Percentiles rank a stretch among this genome's conserved stretches.
phyloP scores from a whole-genome alignment of 2,329 filamentous ascomycete genomes.

The Parastagonospora nodorum region DNA sequence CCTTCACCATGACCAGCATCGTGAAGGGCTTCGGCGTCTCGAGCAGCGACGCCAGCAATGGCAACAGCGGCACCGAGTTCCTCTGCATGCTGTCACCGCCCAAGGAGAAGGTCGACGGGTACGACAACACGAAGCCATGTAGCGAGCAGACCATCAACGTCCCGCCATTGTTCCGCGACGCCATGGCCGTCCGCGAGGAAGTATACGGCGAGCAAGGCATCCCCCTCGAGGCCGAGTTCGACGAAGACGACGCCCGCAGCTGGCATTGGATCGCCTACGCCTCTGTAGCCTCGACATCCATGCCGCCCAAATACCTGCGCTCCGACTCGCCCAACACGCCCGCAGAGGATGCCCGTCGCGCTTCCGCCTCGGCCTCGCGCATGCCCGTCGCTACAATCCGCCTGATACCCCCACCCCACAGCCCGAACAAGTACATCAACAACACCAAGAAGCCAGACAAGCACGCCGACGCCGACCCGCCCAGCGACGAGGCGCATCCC shows the following conservation, averaged over 20 bases:
- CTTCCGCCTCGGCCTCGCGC: slow-evolving; percentile 47
- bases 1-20: slow-evolving; percentile 19
- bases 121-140: slow-evolving; percentile 42
- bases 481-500: slow-evolving; percentile 54
- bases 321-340: slow-evolving; percentile 52
- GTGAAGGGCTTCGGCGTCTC: slow-evolving; percentile 27
- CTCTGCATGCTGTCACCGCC: slow-evolving; percentile 46
- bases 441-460: slow-evolving; percentile 24
- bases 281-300: slow-evolving; percentile 55
- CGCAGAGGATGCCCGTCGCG: slow-evolving; percentile 40
- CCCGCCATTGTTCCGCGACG: slow-evolving; percentile 56
- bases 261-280: slow-evolving; percentile 91
- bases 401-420: slow-evolving; percentile 80
- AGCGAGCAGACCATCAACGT: slow-evolving; percentile 42
- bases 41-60: slow-evolving; percentile 16
- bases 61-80: slow-evolving; percentile 46
- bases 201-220: slow-evolving; percentile 65
- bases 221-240: slow-evolving; percentile 71
- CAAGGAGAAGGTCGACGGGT: slow-evolving; percentile 39
- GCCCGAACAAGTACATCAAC: slow-evolving; percentile 61
- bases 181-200: slow-evolving; percentile 61
- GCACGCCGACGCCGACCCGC: slow-evolving; percentile 38
- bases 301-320: slow-evolving; percentile 40
- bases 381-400: slow-evolving; percentile 76
- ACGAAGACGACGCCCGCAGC: slow-evolving; percentile 76